Evolutionary conservation across 164 flowering plant genomes (phyloP), one percentile per base, ranked within the genome.

Genomic region (Vitis labrusca): DNA sequence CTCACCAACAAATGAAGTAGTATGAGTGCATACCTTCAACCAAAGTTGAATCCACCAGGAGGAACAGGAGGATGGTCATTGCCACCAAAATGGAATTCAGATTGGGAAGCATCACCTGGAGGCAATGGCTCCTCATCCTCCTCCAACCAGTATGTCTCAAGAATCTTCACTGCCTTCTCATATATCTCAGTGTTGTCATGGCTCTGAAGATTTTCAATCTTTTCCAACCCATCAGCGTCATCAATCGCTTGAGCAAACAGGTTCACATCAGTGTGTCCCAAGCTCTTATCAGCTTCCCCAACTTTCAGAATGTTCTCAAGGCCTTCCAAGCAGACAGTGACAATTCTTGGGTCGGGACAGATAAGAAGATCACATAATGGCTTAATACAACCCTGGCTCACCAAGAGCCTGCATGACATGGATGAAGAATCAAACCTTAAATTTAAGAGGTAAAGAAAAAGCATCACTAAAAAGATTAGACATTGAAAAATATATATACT

Each of bases 151-250:
- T 84, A 89, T 3, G 91, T 85, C 77, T 89, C 94, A 3, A 87
- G 86, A 60, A 89, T 82, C 75, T 87, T 85, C 63, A 87, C 91
- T 3, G 91, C 86, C 82, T 89, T 89, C 78, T 87, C 89, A 75
- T 87, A 89, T 58, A 89, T 87, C 72, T 89, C 94, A 63, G 81
- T 85, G 74, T 89, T 89, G 77, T 87, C 91, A 75, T 89, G 91
- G 66, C 83, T 83, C 77, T 89, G 94, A 32, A 89, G 86, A 61
- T 79, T 83, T 65, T 86, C 90, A 63, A 89, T 86, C 79, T 89
- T 87, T 65, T 89, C 94, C 37, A 89, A 64, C 13, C 94, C 94
- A 32, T 86, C 91, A 50, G 86, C 85, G 1, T 87, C 90, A 16
- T 89, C 94, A 71, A 89, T 82, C 67, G 81, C 49, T 68, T 89